Base-by-base conservation (phyloP, 2,329 filamentous ascomycete genomes). In the Xylaria sp. region DNA sequence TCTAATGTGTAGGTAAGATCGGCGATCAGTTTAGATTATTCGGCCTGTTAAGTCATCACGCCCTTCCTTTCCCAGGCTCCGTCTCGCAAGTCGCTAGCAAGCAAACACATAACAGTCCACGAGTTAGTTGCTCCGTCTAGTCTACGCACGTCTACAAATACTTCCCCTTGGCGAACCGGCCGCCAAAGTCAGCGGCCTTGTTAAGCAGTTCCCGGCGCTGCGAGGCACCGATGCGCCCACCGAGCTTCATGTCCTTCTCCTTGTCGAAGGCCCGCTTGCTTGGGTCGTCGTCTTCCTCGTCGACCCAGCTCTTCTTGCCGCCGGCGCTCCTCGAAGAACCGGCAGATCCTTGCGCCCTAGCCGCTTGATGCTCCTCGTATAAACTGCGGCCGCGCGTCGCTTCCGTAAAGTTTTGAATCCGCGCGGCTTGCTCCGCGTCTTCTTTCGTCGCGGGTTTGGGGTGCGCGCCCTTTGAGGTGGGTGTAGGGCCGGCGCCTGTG, bases 231-330 rank as follows among this genome's bases (percentile, higher is more conserved):
- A 97, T 89, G 75, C 88, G 89, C 20, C 89, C 88, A 9, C 91
- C 90, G 2, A 93, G 82, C 46, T 89, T 91, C 89, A 98, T 97
- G 79, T 98, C 96, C 83, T 97, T 98, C 79, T 97, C 93, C 71
- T 90, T 87, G 81, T 97, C 93, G 80, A 98, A 98, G 0, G 89
- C 91, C 69, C 95, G 86, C 80, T 92, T 91, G 79, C 93, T 97
- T 0, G 96, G 95, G 78, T 98, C 94, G 80, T 97, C 95, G 26
- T 96, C 93, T 71, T 93, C 89, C 70, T 90, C 89, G 20, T 86
- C 83, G 6, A 77, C 81, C 70, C 81, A 65, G 64, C 71, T 63
- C 36, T 71, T 65, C 69, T 74, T 59, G 23, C 68, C 57, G 53
- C 76, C 69, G 26, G 72, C n/a, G 20, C 7, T 7, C 56, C 66